Conservation (phyloP, 768 basidiomycete species). For the Xanthoconium stramineum region DNA sequence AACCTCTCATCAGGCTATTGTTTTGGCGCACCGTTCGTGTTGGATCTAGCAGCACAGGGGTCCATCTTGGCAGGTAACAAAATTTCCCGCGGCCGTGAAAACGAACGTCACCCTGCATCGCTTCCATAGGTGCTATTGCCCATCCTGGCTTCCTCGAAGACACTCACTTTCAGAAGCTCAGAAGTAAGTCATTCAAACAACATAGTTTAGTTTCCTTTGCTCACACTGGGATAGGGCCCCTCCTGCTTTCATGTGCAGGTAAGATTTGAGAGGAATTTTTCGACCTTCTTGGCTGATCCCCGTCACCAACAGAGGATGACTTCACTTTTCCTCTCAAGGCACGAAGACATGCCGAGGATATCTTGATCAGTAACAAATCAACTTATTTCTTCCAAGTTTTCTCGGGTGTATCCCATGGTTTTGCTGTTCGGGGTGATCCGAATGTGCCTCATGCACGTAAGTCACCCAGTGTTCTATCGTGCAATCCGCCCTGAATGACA, state of each 20-base stretch:
- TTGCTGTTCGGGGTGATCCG: conserved; percentile 24
- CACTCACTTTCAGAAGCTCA: conserved; percentile 47
- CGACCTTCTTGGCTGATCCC: not conserved
- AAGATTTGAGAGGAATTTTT: not conserved
- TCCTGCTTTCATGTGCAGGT: conserved; percentile 28
- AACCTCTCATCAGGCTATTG: conserved; percentile 44
- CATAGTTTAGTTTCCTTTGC: not conserved
- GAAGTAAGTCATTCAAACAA: conserved; percentile 34
- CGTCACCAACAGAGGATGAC: conserved; percentile 42
- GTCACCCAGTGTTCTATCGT: not conserved
- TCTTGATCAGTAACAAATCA: conserved; percentile 45
- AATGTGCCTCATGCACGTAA: conserved; percentile 16
- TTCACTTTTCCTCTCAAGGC: conserved; percentile 48
- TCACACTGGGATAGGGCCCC: conserved; percentile 15
- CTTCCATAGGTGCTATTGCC: conserved; percentile 42
- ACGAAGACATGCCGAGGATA: conserved; percentile 53
- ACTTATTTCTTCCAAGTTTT: conserved; percentile 57
- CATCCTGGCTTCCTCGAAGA: conserved; percentile 54
- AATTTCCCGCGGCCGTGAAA: not conserved
- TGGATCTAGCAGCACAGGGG: conserved; percentile 44
- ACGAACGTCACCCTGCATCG: not conserved
- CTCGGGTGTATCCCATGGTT: conserved; percentile 37
- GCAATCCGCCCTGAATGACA: not conserved
- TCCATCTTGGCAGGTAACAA: conserved; percentile 43
- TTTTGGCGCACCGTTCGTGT: conserved; percentile 50